Base-by-base conservation (phyloP, 345 rosid genomes). In the Heritiera fomes region DNA sequence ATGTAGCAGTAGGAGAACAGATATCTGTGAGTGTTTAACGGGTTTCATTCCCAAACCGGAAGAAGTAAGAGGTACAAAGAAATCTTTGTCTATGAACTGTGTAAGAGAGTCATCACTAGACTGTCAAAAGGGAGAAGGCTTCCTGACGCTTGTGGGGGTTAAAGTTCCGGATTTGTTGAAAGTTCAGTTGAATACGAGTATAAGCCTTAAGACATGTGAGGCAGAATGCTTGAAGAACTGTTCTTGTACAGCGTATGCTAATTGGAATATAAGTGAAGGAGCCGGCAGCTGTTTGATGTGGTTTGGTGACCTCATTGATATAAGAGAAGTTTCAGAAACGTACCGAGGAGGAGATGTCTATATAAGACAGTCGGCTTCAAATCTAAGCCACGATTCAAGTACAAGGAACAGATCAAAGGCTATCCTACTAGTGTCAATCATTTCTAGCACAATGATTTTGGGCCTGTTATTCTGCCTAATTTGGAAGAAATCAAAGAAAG, bases 271-370 rank as follows among this genome's bases (percentile, higher is more conserved):
- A 34, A 77, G 41, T 11, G 79, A 75, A 45, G 68, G 60, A 1
- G 86, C 85, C 46, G 80, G 83, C 20, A 86, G 86, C 55, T 86
- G 86, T 38, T 75, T 47, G 56, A 71, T 81, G 41, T 84, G 89
- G 89, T 83, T 82, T 23, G 82, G 79, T 41, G 87, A 83, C 62
- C 82, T 87, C 53, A 64, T 82, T 23, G 89, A 87, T 69, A 79
- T 87, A 1, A 72, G 64, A 30, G 41, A 77, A 40, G 77, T 78
- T 43, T 38, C 62, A 20, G 41, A 45, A 8, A 76, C 20, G 50
- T 69, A 79, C 8, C 82, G 84, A 15, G 12, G 28, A 9, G 81
- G 79, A 58, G 83, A 82, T 74, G 47, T 83, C 34, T 53, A 73
- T 76, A 50, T 87, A 53, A 63, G 87, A 41, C 53, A 84, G 76